Percentiles rank a stretch among this genome's conserved stretches.
Conservation (phyloP, 148 eudicot genomes). For the Pouteria glomerata region DNA sequence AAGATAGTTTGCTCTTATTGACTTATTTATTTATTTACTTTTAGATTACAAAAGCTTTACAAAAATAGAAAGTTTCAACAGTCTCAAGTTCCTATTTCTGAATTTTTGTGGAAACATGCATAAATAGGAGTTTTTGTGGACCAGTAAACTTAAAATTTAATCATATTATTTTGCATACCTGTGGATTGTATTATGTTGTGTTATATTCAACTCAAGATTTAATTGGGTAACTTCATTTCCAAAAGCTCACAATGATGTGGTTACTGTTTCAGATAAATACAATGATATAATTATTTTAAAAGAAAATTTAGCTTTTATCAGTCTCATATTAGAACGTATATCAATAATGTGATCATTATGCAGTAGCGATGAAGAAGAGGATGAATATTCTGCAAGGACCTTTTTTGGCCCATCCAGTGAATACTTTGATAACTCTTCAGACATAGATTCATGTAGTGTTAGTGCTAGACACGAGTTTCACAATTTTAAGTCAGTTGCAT, state of each 20-base stretch:
- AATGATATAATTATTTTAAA: background rate
- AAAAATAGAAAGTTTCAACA: background rate
- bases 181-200: background rate
- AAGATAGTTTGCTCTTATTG: too few species aligned
- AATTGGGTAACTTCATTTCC: background rate
- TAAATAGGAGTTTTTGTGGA: background rate
- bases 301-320: background rate
- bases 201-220: background rate
- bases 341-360: slow-evolving; percentile 15
- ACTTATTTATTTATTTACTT: background rate
- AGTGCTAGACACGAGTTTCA: slow-evolving; percentile 61
- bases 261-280: too few species aligned
- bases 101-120: background rate
- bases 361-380: slow-evolving; percentile 83
- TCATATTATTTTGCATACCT: background rate
- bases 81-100: background rate
- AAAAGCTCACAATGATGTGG: background rate
- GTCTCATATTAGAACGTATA: background rate
- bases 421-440: slow-evolving; percentile 51
- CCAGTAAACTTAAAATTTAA: background rate
- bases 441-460: slow-evolving; percentile 72
- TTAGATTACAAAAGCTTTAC: background rate
- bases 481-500: slow-evolving; percentile 62
- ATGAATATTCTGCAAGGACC: slow-evolving; percentile 48
- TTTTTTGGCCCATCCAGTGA: slow-evolving; percentile 58